phyloP scores from a whole-genome alignment of 305 asterid genomes.

The Solanum hybrid region DNA sequence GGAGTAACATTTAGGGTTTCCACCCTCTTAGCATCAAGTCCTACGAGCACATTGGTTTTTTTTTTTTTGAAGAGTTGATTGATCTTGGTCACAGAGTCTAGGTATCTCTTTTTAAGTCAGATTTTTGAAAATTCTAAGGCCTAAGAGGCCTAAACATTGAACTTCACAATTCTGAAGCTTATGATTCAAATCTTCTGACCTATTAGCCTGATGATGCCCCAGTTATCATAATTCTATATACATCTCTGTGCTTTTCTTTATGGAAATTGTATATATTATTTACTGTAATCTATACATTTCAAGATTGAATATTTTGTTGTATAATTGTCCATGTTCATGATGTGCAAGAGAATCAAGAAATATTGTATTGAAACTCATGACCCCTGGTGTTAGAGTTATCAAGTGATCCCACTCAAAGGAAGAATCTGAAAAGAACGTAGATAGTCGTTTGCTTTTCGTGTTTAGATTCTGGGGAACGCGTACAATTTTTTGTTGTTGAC shows the following conservation, averaged over 20 bases:
- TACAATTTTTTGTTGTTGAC: not conserved
- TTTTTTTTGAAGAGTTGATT: not conserved
- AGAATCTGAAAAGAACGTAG: not conserved
- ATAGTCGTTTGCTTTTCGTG: not conserved
- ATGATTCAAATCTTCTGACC: not conserved
- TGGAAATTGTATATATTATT: not conserved
- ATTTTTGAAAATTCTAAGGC: not conserved
- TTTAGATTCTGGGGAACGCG: not conserved
- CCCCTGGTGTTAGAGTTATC: not conserved
- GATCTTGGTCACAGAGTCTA: not conserved
- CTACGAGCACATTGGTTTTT: not conserved
- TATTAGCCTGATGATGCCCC: not conserved
- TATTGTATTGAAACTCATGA: not conserved
- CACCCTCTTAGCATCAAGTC: not conserved
- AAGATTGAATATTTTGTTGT: not conserved
- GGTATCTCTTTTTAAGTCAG: not conserved
- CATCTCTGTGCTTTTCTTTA: not conserved
- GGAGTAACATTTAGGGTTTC: not conserved
- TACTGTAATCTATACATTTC: not conserved
- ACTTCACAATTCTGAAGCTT: not conserved
- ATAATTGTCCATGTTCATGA: not conserved
- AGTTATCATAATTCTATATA: not conserved
- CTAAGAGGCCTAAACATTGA: not conserved
- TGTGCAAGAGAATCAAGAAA: not conserved
- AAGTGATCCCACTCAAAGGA: not conserved